Conservation (phyloP, 208 protist genomes). For the Wallacemonas sp. region DNA sequence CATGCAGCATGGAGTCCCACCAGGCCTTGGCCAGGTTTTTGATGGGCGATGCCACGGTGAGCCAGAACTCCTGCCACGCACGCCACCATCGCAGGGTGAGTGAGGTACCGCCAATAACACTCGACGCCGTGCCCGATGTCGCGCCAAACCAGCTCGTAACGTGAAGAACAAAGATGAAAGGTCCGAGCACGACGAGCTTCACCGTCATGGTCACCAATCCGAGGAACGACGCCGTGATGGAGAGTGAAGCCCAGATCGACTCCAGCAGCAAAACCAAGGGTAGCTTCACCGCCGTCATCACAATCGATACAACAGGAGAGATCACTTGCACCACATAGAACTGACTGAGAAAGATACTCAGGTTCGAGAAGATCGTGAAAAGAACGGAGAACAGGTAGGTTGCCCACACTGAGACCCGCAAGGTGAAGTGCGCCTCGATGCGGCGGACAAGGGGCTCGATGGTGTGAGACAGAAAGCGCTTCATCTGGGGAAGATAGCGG, state of each 20-base stretch:
- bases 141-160: constrained; percentile 35
- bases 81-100: constrained; percentile 61
- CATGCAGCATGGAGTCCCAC: constrained; percentile 70
- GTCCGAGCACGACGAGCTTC: constrained; percentile 51
- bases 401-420: constrained; percentile 74
- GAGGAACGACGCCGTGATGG: constrained; percentile 31
- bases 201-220: constrained; percentile 42
- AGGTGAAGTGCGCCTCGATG: constrained; percentile 61
- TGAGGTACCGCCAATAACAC: constrained; percentile 45
- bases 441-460: constrained; percentile 58
- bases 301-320: constrained; percentile 29
- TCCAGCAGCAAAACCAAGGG: constrained; percentile 54
- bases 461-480: constrained; percentile 52
- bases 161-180: constrained; percentile 49
- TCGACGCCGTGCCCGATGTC: constrained; percentile 24
- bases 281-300: constrained; percentile 39
- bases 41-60: constrained; percentile 70
- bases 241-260: constrained; percentile 32
- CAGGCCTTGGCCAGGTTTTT: constrained; percentile 82
- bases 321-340: constrained; percentile 58
- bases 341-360: constrained; percentile 58
- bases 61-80: constrained; percentile 77
- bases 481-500: constrained; percentile 78
- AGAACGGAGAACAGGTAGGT: constrained; percentile 76
- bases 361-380: constrained; percentile 50